phyloP scores from a whole-genome alignment of 139 green algal genomes.

The Asterochloris sp. region DNA sequence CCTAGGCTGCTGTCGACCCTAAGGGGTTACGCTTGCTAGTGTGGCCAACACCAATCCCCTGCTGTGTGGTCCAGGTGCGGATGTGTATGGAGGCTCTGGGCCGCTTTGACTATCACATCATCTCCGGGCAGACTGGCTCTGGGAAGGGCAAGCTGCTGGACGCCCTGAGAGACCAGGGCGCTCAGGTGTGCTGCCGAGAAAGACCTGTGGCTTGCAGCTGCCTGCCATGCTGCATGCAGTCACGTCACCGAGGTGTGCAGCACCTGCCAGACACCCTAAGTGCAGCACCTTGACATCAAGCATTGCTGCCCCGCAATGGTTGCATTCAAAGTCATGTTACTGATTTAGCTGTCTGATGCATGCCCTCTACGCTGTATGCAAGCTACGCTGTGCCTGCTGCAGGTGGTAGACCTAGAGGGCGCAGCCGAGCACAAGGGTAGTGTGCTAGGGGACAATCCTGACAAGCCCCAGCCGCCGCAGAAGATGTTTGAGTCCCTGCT shows the following conservation, averaged over 20 bases:
- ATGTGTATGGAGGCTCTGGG: constrained; percentile 14
- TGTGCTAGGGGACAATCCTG: constrained; percentile 6
- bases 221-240: too few species aligned
- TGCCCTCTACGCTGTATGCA: too few species aligned
- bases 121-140: constrained; percentile 5
- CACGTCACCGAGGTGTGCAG: too few species aligned
- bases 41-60: background rate
- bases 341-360: too few species aligned
- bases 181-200: background rate
- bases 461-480: constrained; percentile 2
- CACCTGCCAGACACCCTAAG: too few species aligned
- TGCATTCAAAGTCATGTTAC: too few species aligned
- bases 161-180: background rate
- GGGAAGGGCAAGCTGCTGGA: constrained; percentile 20
- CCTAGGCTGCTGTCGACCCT: too few species aligned
- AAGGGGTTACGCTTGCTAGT: too few species aligned
- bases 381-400: background rate
- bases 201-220: too few species aligned
- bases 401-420: constrained; percentile 11
- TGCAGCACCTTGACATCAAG: too few species aligned
- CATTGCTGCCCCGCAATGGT: too few species aligned
- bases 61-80: background rate
- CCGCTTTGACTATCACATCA: constrained; percentile 14
- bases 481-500: constrained; percentile 17
- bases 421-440: constrained; percentile 13